A percentile compares a stretch with the other conserved stretches of the same genome.
phyloP scores from a whole-genome alignment of 1,139 yeast species.

The Pichia cactophila region DNA sequence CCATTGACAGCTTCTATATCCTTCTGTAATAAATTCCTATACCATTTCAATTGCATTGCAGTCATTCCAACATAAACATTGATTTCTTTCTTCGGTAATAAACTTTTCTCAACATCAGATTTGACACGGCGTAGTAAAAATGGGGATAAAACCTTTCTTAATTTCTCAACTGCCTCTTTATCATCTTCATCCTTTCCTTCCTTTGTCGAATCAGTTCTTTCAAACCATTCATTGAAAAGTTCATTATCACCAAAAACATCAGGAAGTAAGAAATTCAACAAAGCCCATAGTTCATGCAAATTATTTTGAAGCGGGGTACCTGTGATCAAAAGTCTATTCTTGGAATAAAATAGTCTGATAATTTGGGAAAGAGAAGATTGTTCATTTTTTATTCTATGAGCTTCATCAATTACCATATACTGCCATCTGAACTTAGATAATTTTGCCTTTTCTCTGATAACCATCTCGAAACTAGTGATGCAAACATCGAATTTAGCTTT shows the following conservation, averaged over 20 bases:
- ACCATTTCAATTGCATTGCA: slow-evolving; percentile 90
- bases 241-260: slow-evolving; percentile 91
- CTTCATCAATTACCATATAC: slow-evolving; percentile 91
- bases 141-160: slow-evolving; percentile 81
- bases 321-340: slow-evolving; percentile 78
- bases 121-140: slow-evolving; percentile 85
- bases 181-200: slow-evolving; percentile 34
- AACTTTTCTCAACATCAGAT: slow-evolving; percentile 84
- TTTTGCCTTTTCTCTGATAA: slow-evolving; percentile 74
- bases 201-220: slow-evolving; percentile 39
- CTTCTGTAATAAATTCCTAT: slow-evolving; percentile 77
- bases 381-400: slow-evolving; percentile 93
- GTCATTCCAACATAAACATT: slow-evolving; percentile 92
- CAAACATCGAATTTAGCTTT: slow-evolving; percentile 81
- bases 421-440: slow-evolving; percentile 87
- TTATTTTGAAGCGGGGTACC: slow-evolving; percentile 97
- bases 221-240: slow-evolving; percentile 87
- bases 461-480: slow-evolving; percentile 89
- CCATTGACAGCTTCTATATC: slow-evolving; percentile 97
- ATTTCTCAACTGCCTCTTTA: slow-evolving; percentile 61
- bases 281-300: slow-evolving; percentile 92
- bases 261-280: slow-evolving; percentile 81
- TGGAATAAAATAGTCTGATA: slow-evolving; percentile 76
- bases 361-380: slow-evolving; percentile 86
- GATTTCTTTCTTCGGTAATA: slow-evolving; percentile 83